Conservation (phyloP, 225 moss, liverwort and hornwort genomes). For the Neckera pumila region DNA sequence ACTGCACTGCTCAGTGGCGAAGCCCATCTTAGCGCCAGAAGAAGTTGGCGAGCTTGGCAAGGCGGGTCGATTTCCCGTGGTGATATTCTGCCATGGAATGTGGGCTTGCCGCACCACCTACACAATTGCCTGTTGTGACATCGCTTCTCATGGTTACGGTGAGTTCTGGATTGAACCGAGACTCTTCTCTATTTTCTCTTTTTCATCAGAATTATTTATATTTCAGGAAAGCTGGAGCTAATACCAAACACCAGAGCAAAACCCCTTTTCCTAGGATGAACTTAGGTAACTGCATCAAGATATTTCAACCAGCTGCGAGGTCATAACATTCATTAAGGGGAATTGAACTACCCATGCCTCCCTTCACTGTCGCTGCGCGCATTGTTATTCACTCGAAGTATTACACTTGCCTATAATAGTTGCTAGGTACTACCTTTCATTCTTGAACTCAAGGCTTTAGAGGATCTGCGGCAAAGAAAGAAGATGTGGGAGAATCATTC, state of each 20-base stretch:
- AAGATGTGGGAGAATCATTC: background rate
- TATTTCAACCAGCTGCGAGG: background rate
- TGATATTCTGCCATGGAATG: constrained; percentile 33
- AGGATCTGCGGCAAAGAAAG: background rate
- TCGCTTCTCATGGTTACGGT: constrained; percentile 26
- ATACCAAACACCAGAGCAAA: background rate
- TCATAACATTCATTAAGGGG: background rate
- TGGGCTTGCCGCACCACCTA: constrained; percentile 43
- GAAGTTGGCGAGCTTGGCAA: background rate
- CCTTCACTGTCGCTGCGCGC: background rate
- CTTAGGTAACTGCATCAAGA: no score
- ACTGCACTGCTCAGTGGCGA: constrained; percentile 23
- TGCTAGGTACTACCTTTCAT: background rate
- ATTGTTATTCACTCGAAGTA: background rate
- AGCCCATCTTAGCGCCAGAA: constrained; percentile 10
- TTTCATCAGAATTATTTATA: background rate
- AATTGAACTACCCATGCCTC: background rate
- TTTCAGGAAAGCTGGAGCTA: background rate
- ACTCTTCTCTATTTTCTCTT: background rate
- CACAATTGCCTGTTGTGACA: constrained; percentile 21
- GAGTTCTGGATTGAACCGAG: background rate
- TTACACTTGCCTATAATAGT: background rate
- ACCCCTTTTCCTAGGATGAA: background rate
- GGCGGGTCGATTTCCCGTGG: constrained; percentile 11
- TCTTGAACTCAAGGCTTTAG: background rate